Conservation (phyloP, 768 basidiomycete species). For the Tricholoma sp. region DNA sequence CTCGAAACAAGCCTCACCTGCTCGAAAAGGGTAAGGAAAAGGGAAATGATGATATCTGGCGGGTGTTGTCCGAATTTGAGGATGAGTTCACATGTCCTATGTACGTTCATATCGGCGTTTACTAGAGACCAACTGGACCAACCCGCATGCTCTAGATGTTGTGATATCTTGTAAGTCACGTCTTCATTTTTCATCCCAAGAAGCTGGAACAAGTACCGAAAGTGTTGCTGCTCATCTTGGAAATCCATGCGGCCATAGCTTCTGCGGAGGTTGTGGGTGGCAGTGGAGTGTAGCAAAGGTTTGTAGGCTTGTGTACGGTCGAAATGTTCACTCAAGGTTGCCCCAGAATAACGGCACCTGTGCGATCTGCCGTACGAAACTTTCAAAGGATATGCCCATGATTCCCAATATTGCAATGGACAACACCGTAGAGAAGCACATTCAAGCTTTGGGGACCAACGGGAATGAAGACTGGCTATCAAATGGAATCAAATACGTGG, state of each 20-base stretch:
- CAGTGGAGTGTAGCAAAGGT: constrained; percentile 56
- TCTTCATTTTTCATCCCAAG: neutral
- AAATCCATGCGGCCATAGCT: constrained; percentile 72
- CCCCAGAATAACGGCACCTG: constrained; percentile 38
- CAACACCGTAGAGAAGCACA: constrained; percentile 53
- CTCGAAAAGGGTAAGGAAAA: constrained; percentile 43
- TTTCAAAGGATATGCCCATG: constrained; percentile 39
- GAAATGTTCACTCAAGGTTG: constrained; percentile 1
- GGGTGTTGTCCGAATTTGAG: constrained; percentile 45
- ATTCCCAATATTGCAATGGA: constrained; percentile 64
- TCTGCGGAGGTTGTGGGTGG: constrained; percentile 63
- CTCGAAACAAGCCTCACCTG: constrained; percentile 6
- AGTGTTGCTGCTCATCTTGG: constrained; percentile 59
- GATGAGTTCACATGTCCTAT: constrained; percentile 68
- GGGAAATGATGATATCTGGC: constrained; percentile 16
- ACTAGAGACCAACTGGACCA: constrained; percentile 1
- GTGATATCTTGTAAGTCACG: constrained; percentile 58
- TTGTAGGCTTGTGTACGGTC: constrained; percentile 13
- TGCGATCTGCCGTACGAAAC: constrained; percentile 51
- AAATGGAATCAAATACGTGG: constrained; percentile 39
- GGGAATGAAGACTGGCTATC: constrained; percentile 50
- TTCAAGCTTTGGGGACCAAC: constrained; percentile 40
- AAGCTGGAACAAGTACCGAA: neutral
- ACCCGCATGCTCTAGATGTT: constrained; percentile 44
- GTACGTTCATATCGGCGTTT: constrained; percentile 35